Evolutionary conservation across 2,329 filamentous ascomycete genomes (phyloP).

Genomic region (Ophiocordyceps camponoti-floridani): DNA sequence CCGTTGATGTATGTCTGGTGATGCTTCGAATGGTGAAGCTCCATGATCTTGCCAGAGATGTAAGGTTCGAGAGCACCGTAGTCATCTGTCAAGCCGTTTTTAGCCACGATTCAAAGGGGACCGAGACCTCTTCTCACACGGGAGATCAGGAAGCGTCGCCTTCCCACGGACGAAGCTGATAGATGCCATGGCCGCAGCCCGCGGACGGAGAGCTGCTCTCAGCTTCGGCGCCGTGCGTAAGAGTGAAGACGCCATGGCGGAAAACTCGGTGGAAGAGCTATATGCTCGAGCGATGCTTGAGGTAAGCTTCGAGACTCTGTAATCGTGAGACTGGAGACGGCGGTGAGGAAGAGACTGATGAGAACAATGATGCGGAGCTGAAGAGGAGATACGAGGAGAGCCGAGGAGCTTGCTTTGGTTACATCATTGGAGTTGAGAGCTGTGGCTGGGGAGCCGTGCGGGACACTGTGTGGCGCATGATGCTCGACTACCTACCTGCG

Average conservation of each 20-base stretch:
- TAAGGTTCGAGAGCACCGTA: constrained; percentile 80
- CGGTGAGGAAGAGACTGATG: neutral
- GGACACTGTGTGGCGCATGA: neutral
- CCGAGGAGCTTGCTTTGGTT: neutral
- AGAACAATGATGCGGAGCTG: no score
- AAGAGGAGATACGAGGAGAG: neutral
- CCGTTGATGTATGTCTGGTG: constrained; percentile 87
- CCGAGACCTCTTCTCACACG: constrained; percentile 20
- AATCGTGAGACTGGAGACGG: neutral
- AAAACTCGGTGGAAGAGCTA: neutral
- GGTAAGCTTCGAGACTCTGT: no score
- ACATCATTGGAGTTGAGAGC: neutral
- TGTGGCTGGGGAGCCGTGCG: neutral
- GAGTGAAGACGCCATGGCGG: constrained; percentile 54
- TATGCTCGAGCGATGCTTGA: no score
- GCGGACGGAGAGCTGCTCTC: constrained; percentile 54
- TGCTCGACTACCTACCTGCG: no score
- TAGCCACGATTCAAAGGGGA: neutral
- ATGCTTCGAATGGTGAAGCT: constrained; percentile 87
- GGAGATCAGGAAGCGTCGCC: constrained; percentile 83
- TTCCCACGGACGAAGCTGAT: constrained; percentile 71
- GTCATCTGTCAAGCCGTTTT: constrained; percentile 48
- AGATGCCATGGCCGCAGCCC: constrained; percentile 47
- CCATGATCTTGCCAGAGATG: constrained; percentile 87
- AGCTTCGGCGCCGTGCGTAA: constrained; percentile 50